Percentiles rank a stretch among this genome's conserved stretches.
Conservation (phyloP, 2,329 filamentous ascomycete genomes). For the Aspergillus fumigatus region DNA sequence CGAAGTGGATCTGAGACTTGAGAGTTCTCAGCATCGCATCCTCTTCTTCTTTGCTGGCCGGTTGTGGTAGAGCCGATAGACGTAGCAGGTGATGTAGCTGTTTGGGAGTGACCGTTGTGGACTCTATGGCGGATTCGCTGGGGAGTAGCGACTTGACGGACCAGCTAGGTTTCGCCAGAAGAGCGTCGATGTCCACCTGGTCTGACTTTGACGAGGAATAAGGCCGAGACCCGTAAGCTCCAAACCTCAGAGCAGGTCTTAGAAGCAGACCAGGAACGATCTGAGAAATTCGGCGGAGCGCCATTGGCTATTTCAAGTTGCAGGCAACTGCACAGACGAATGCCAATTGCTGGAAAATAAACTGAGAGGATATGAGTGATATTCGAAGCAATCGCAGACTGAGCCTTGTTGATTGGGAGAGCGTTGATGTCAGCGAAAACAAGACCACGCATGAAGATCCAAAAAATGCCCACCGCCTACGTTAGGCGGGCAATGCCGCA, state of each 20-base stretch:
- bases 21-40: constrained; percentile 68
- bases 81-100: constrained; percentile 81
- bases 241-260: neutral
- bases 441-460: constrained; percentile 7
- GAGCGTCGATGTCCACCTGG: constrained; percentile 30
- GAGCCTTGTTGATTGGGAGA: neutral
- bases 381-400: too few species aligned
- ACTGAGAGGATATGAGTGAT: too few species aligned
- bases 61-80: constrained; percentile 79
- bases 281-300: constrained; percentile 13
- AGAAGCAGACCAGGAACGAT: neutral
- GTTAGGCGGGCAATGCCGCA: constrained; percentile 8
- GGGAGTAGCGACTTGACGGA: constrained; percentile 73
- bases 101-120: constrained; percentile 52
- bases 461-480: constrained; percentile 16
- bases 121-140: constrained; percentile 25
- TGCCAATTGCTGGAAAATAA: too few species aligned
- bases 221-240: constrained; percentile 6
- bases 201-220: constrained; percentile 25
- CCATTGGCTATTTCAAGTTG: neutral
- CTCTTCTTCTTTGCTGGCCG: constrained; percentile 60
- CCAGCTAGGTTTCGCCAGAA: constrained; percentile 73
- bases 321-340: neutral
- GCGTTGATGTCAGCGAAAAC: neutral
- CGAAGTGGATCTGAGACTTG: constrained; percentile 80